Conservation (phyloP, 257 asterid species). For the Craterostigma plantagineum region DNA sequence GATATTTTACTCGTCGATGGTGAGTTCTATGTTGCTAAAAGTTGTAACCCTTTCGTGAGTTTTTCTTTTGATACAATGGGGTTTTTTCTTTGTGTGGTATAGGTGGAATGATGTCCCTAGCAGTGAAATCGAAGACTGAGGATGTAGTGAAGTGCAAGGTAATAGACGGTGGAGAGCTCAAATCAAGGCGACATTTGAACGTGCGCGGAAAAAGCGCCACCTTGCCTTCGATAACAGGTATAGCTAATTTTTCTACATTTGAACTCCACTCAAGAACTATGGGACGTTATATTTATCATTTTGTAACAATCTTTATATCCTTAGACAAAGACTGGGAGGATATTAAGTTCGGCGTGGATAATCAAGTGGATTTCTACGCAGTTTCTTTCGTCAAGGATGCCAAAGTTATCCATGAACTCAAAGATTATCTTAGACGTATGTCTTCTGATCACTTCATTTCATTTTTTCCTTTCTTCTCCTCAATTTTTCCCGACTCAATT, state of each 20-base stretch:
- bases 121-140: constrained; percentile 61
- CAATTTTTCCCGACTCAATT: background rate
- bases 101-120: constrained; percentile 99
- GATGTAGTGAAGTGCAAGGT: constrained; percentile 67
- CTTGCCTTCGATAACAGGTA: constrained; percentile 97
- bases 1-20: constrained; percentile 86
- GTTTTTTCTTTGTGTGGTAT: no score
- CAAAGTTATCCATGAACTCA: constrained; percentile 73
- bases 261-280: no score
- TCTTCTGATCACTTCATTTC: background rate
- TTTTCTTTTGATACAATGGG: no score
- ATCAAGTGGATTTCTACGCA: constrained; percentile 89
- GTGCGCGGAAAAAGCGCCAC: constrained; percentile 99
- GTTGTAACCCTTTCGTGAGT: no score
- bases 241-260: constrained; percentile 6
- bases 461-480: background rate
- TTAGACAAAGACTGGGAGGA: constrained; percentile 97
- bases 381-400: constrained; percentile 99
- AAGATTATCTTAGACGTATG: constrained; percentile 68
- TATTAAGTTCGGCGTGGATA: constrained; percentile 93
- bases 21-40: no score
- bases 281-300: no score
- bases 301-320: constrained; percentile 6
- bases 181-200: constrained; percentile 86
- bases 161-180: constrained; percentile 89